Conservation (phyloP, 148 eudicot genomes). For the Rhododendron williamsianum region DNA sequence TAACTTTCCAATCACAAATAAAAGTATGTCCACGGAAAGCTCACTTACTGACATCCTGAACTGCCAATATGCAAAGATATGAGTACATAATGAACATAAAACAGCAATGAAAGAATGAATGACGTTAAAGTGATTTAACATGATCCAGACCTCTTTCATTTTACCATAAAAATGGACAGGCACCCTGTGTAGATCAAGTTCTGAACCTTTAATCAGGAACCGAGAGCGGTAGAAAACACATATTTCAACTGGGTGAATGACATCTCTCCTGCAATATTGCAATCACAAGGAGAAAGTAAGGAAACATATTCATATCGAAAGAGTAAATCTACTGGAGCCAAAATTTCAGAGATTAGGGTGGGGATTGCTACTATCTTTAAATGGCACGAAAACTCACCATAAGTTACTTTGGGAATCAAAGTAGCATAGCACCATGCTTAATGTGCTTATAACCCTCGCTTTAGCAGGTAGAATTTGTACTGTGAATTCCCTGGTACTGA, state of each 20-base stretch:
- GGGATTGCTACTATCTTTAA: background rate
- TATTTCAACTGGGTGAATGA: conserved; percentile 63
- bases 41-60: conserved; percentile 60
- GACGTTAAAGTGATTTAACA: conserved; percentile 13
- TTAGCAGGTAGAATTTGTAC: conserved; percentile 58
- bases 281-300: conserved; percentile 11
- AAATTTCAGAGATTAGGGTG: background rate
- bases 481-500: conserved; percentile 42
- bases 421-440: conserved; percentile 40
- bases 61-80: conserved; percentile 39
- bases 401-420: conserved; percentile 59
- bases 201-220: conserved; percentile 34
- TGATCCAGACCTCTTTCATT: conserved; percentile 59
- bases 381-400: conserved; percentile 43
- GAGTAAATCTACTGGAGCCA: background rate
- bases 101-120: conserved; percentile 1
- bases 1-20: conserved; percentile 70
- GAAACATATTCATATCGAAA: background rate
- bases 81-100: conserved; percentile 8
- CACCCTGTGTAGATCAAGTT: conserved; percentile 29
- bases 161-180: conserved; percentile 54
- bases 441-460: conserved; percentile 63
- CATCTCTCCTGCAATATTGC: conserved; percentile 58
- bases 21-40: conserved; percentile 75
- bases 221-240: conserved; percentile 54